phyloP scores from a whole-genome alignment of 1,284 basidiomycete genomes.

The Gastroboletus turbinatus region DNA sequence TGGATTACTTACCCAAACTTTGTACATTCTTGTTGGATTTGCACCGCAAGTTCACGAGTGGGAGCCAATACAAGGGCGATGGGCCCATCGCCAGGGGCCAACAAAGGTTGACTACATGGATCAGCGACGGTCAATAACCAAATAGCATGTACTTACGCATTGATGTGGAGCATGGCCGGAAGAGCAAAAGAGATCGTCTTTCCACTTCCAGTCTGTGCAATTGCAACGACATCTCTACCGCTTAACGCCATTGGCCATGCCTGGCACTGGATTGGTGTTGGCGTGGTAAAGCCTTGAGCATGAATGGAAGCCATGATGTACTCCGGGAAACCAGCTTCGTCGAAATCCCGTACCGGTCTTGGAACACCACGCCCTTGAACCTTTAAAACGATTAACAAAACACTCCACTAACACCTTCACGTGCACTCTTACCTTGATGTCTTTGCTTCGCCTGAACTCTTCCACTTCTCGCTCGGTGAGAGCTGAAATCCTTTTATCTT shows the following conservation, averaged over 20 bases:
- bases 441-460: constrained; percentile 82
- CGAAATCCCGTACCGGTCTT: constrained; percentile 88
- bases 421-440: constrained; percentile 70
- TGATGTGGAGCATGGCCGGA: constrained; percentile 99
- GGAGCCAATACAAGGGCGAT: constrained; percentile 97
- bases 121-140: constrained; percentile 4
- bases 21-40: constrained; percentile 98
- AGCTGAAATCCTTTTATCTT: constrained; percentile 83
- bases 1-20: constrained; percentile 79
- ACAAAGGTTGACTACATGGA: constrained; percentile 76
- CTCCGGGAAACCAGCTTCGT: constrained; percentile 95
- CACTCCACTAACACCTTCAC: too few relatives aligned
- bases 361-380: constrained; percentile 90
- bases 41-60: constrained; percentile 97
- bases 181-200: constrained; percentile 99
- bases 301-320: constrained; percentile 93
- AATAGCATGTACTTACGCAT: constrained; percentile 66
- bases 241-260: constrained; percentile 98
- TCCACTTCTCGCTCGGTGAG: constrained; percentile 86
- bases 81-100: constrained; percentile 93
- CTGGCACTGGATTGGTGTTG: constrained; percentile 96
- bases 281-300: constrained; percentile 87
- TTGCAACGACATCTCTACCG: constrained; percentile 93
- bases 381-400: constrained; percentile 38
- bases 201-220: constrained; percentile 95